A percentile compares a stretch with the other conserved stretches of the same genome.
Conservation (phyloP, 177 flowering plant genomes). For the Vitis hybrid region DNA sequence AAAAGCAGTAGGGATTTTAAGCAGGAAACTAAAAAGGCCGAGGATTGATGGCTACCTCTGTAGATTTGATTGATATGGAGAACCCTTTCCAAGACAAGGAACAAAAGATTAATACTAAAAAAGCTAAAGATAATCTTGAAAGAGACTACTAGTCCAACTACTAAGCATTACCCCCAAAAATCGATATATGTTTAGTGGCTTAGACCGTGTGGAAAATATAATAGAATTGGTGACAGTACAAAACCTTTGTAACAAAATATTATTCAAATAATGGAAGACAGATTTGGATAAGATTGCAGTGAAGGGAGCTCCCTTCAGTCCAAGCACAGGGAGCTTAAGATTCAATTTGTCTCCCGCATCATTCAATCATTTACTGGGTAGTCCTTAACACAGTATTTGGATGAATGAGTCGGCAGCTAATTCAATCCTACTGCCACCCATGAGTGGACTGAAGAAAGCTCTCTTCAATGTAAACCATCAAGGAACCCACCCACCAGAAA, state of each 20-base stretch:
- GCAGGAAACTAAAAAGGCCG: too few relatives aligned
- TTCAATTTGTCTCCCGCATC: constrained; percentile 78
- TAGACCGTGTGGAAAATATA: background rate
- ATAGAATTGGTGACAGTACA: background rate
- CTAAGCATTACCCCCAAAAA: background rate
- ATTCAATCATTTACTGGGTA: constrained; percentile 73
- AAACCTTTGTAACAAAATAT: constrained; percentile 1
- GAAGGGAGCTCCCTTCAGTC: constrained; percentile 99
- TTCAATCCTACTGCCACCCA: constrained; percentile 61
- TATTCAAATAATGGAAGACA: background rate
- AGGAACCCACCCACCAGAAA: background rate
- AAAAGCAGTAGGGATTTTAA: too few relatives aligned
- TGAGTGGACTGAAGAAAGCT: constrained; percentile 93
- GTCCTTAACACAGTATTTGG: constrained; percentile 56
- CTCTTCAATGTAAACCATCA: constrained; percentile 27
- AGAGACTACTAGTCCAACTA: background rate
- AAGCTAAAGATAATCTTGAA: background rate
- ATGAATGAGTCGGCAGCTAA: constrained; percentile 92
- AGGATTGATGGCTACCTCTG: too few relatives aligned
- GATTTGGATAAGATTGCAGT: background rate
- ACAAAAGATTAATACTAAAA: background rate
- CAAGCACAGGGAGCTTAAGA: constrained; percentile 69
- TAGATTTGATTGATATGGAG: background rate
- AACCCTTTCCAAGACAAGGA: background rate
- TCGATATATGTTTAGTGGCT: background rate